Percentiles rank a stretch among this genome's conserved stretches.
Conservation (phyloP, 176 grass and related monocot genomes). For the Sorghum bicolor region Sorghum_bicolor_NCBIv3 NC_012872.2:7737501-7738000, state of each 20-base stretch:
- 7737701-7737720: slow-evolving; percentile 75
- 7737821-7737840: slow-evolving; percentile 69
- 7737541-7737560: slow-evolving; percentile 29
- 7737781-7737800: slow-evolving; percentile 82
- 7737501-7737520: slow-evolving; percentile 59
- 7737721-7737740: slow-evolving; percentile 71
- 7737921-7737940: background rate
- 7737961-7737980: slow-evolving; percentile 56
- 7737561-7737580: slow-evolving; percentile 46
- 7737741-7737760: slow-evolving; percentile 63
- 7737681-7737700: slow-evolving; percentile 84
- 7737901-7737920: slow-evolving; percentile 32
- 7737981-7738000: slow-evolving; percentile 23
- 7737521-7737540: slow-evolving; percentile 84
- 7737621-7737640: background rate
- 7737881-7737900: slow-evolving; percentile 40
- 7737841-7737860: slow-evolving; percentile 35
- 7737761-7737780: slow-evolving; percentile 51
- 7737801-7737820: slow-evolving; percentile 26
- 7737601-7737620: slow-evolving; percentile 59
- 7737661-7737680: slow-evolving; percentile 52
- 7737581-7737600: slow-evolving; percentile 50
- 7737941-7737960: slow-evolving; percentile 30
- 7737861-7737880: slow-evolving; percentile 35
- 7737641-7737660: slow-evolving; percentile 30